Conservation (phyloP, 2,329 filamentous ascomycete species). For the Cercospora sp. region DNA sequence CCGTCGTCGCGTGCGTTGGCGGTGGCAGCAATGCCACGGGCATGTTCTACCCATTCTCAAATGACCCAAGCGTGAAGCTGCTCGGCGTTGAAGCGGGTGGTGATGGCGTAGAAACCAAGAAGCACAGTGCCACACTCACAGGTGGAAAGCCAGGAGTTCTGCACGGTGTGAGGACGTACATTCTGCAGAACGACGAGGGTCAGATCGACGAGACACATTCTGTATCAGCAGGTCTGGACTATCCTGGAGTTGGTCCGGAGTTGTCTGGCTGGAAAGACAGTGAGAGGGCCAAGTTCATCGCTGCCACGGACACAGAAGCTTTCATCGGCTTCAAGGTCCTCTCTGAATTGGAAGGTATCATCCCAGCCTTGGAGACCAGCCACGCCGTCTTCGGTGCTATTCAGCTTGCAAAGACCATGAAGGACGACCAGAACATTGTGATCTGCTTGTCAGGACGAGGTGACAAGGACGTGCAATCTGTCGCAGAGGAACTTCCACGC, state of each 20-base stretch:
- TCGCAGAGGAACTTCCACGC: conserved; percentile 87
- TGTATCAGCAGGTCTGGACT: conserved; percentile 93
- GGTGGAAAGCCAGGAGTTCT: conserved; percentile 88
- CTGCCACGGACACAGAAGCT: conserved; percentile 87
- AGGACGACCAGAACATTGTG: conserved; percentile 83
- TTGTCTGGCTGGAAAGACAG: conserved; percentile 90
- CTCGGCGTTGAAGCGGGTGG: conserved; percentile 94
- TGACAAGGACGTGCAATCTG: conserved; percentile 98
- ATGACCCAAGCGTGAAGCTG: conserved; percentile 80
- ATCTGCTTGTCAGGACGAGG: conserved; percentile 91
- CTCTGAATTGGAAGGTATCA: conserved; percentile 89
- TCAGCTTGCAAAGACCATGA: conserved; percentile 89
- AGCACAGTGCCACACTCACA: conserved; percentile 84
- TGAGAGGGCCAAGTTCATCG: conserved; percentile 80
- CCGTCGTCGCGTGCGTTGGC: conserved; percentile 93
- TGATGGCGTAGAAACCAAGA: conserved; percentile 80
- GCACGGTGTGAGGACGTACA: conserved; percentile 93
- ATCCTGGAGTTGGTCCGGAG: conserved; percentile 94
- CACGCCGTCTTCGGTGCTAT: conserved; percentile 90
- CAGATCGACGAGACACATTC: conserved; percentile 96
- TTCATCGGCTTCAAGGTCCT: conserved; percentile 84
- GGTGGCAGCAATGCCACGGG: conserved; percentile 92
- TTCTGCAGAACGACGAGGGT: conserved; percentile 87
- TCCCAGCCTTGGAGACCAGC: conserved; percentile 89
- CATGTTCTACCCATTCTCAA: conserved; percentile 97